These are phyloP conservation scores for Xylogone sp. DNA, from an alignment of 2,329 filamentous ascomycete genomes.

Conservation along the genomic window DNA sequence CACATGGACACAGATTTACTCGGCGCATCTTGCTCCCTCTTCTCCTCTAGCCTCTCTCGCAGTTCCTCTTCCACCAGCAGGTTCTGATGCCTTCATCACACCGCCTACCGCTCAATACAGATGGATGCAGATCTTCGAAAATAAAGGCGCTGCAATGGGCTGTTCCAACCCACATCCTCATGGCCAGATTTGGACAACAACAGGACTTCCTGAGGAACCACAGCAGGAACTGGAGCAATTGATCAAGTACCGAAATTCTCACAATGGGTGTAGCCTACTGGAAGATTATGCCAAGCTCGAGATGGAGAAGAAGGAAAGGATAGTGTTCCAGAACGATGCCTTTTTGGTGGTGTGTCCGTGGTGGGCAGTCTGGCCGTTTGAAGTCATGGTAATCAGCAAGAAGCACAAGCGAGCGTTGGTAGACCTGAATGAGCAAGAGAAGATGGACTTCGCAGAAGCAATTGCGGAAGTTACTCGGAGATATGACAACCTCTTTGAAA, in stretches of 20 bases:
- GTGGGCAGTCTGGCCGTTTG: slow-evolving; percentile 98
- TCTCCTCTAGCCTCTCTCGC: slow-evolving; percentile 56
- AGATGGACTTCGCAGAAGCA: slow-evolving; percentile 71
- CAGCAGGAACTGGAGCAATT: slow-evolving; percentile 74
- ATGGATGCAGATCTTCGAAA: slow-evolving; percentile 99
- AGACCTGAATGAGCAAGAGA: slow-evolving; percentile 72
- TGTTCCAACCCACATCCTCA: slow-evolving; percentile 98
- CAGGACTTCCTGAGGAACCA: slow-evolving; percentile 85
- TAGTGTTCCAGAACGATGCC: slow-evolving; percentile 80
- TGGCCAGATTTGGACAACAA: slow-evolving; percentile 95
- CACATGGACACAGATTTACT: slow-evolving; percentile 90
- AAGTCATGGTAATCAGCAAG: slow-evolving; percentile 85
- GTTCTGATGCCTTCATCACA: slow-evolving; percentile 34
- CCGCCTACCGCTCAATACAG: slow-evolving; percentile 73
- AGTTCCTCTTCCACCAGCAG: slow-evolving; percentile 33
- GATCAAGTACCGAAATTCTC: slow-evolving; percentile 69
- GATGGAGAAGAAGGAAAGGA: slow-evolving; percentile 73
- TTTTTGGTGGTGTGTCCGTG: slow-evolving; percentile 92
- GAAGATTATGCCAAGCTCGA: slow-evolving; percentile 86
- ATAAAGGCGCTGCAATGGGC: slow-evolving; percentile 96
- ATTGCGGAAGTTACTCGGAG: slow-evolving; percentile 84
- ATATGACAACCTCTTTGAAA: slow-evolving; percentile 97
- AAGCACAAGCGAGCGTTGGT: slow-evolving; percentile 80
- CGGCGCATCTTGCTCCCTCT: slow-evolving; percentile 69
- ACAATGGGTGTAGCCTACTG: slow-evolving; percentile 72